A percentile compares a stretch with the other conserved stretches of the same genome.
Evolutionary conservation across 129 eudicot genomes (phyloP).

Genomic region (Chrysanthemum makinoi): DNA sequence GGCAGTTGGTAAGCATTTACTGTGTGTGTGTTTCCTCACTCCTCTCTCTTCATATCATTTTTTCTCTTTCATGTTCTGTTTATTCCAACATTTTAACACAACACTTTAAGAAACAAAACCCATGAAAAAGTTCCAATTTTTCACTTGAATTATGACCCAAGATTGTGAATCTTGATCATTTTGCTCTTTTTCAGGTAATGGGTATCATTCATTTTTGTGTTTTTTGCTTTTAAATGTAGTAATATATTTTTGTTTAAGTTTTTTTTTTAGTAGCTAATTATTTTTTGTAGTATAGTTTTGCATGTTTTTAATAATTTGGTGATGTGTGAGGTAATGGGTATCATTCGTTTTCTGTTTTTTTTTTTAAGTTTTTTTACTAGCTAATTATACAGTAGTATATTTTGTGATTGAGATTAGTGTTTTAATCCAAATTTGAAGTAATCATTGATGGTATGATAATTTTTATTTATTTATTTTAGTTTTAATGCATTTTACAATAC

Average conservation of each 20-base stretch:
- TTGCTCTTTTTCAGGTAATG: constrained; percentile 27
- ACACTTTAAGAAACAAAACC: constrained; percentile 3
- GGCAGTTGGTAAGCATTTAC: constrained; percentile 93
- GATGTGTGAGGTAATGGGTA: no score
- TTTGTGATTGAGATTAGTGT: no score
- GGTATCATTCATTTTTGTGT: neutral
- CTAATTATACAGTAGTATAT: neutral
- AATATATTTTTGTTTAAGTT: neutral
- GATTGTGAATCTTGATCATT: constrained; percentile 3
- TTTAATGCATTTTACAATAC: constrained; percentile 21
- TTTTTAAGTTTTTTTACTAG: neutral
- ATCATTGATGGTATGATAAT: constrained; percentile 4
- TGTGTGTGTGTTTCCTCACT: constrained; percentile 32
- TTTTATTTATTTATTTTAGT: neutral
- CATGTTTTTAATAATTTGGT: neutral
- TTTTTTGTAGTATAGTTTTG: neutral
- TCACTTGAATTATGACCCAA: neutral
- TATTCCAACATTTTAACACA: constrained; percentile 28
- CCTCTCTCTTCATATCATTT: constrained; percentile 18
- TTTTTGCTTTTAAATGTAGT: constrained; percentile 12
- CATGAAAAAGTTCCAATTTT: constrained; percentile 14
- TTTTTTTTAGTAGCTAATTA: neutral
- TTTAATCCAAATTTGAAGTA: neutral
- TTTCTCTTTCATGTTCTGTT: constrained; percentile 23
- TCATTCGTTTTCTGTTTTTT: no score